phyloP scores from a whole-genome alignment of 2,329 filamentous ascomycete genomes.

The Trichoderma aggressivum region DNA sequence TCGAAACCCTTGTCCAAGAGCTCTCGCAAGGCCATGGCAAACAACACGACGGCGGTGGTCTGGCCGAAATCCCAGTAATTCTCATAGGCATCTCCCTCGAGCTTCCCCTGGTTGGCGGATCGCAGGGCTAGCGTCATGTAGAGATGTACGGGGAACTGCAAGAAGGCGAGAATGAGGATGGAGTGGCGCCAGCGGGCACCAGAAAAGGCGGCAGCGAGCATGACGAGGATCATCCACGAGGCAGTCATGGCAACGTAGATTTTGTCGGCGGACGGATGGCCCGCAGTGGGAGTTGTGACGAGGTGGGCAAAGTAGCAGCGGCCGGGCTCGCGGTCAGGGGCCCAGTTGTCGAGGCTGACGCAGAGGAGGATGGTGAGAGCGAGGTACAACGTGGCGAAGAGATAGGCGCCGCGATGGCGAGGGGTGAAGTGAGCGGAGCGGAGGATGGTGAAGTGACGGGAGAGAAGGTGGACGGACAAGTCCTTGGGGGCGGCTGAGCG shows the following conservation, averaged over 20 bases:
- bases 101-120: constrained; percentile 27
- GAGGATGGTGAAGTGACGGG: neutral
- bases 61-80: constrained; percentile 34
- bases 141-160: constrained; percentile 33
- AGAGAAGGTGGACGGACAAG: neutral
- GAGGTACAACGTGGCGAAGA: constrained; percentile 29
- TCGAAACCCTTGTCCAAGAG: constrained; percentile 24
- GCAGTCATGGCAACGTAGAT: constrained; percentile 26
- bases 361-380: constrained; percentile 29
- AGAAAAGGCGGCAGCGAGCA: constrained; percentile 22
- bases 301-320: constrained; percentile 28
- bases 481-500: neutral
- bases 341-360: constrained; percentile 28
- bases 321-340: constrained; percentile 24
- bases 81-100: constrained; percentile 22
- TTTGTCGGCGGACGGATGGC: constrained; percentile 28
- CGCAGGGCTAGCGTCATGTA: constrained; percentile 33
- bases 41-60: constrained; percentile 30
- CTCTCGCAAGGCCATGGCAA: constrained; percentile 25
- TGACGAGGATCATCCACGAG: constrained; percentile 23
- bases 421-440: constrained; percentile 18
- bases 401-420: constrained; percentile 29
- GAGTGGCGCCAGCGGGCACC: constrained; percentile 21
- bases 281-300: constrained; percentile 18
- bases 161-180: constrained; percentile 27